phyloP scores from a whole-genome alignment of 768 basidiomycete genomes.

The Naganishia randhawae region DNA sequence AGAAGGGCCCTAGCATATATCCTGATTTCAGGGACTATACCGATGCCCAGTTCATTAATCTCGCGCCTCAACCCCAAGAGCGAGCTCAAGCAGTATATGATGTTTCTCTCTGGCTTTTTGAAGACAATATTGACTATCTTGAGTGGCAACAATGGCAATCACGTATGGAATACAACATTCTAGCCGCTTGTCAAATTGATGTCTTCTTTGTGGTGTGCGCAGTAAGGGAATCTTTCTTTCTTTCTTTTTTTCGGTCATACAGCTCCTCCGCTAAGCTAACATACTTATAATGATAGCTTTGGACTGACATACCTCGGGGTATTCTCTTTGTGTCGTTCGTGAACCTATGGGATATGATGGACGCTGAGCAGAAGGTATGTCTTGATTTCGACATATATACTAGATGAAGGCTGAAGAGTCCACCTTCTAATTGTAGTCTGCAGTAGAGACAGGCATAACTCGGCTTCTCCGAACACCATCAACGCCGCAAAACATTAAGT shows the following conservation, averaged over 20 bases:
- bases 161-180: conserved; percentile 4
- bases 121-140: conserved; percentile 3
- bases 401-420: no score
- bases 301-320: conserved; percentile 12
- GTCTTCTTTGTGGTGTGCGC: conserved; percentile 21
- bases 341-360: conserved; percentile 19
- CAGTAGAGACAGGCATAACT: not conserved
- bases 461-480: not conserved
- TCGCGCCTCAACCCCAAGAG: conserved; percentile 19
- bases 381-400: no score
- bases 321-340: conserved; percentile 28
- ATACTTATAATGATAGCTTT: not conserved
- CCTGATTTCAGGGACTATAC: conserved; percentile 28
- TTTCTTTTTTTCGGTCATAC: not conserved
- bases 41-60: conserved; percentile 27
- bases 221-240: not conserved
- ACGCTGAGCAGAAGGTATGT: conserved; percentile 14
- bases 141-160: conserved; percentile 24
- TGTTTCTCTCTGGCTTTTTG: conserved; percentile 14
- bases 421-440: not conserved
- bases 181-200: conserved; percentile 25
- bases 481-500: conserved; percentile 9
- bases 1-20: conserved; percentile 9
- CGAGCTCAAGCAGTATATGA: not conserved
- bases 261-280: no score